Base-by-base conservation (phyloP, 2,329 filamentous ascomycete species). In the Zymoseptoria tritici region DNA sequence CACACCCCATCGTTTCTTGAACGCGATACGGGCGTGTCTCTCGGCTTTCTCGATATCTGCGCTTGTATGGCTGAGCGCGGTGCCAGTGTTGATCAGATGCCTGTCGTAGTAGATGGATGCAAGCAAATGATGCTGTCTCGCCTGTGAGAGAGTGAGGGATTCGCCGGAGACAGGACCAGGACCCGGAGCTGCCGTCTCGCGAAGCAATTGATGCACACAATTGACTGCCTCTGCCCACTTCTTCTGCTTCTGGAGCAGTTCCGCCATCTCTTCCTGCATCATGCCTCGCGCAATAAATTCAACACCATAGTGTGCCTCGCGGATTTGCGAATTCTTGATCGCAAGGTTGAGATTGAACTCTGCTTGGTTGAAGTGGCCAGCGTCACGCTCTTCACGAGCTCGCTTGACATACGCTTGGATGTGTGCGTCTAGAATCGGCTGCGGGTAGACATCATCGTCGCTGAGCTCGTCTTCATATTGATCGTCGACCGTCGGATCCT, bases 91-190 rank as follows among this genome's bases (percentile, higher is more conserved):
- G 20, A 56, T 52, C 19, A 55, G 49, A 49, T 66, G 60, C 36
- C 63, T 50, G n/a, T 66, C 62, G 49, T 60, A 64, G 51, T 68
- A 67, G 8, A 64, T 60, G 8, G 60, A 64, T 2, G 58, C 66
- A 16, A 68, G 59, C 24, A 67, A 49, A 31, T 68, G 63, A 29
- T 68, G 36, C 54, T 67, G 64, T 31, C 64, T 46, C 19, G 64
- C 64, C 29, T 60, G 54, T 24, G 55, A 54, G 24, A 62, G 55
- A 46, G 24, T 31, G 36, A n/a, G 20, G 19, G 49, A 36, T 11
- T 60, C 49, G 13, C 21, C 36, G 2, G 56, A 16, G 36, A 29
- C 51, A 24, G 11, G 22, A 46, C 31, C 49, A 51, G 36, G 19
- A 42, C 49, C 46, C n/a, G 55, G 56, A 20, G 49, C n/a, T 22